Evolutionary conservation across 441 rosid genomes (phyloP).

Genomic region (Adansonia madagascariensis): DNA sequence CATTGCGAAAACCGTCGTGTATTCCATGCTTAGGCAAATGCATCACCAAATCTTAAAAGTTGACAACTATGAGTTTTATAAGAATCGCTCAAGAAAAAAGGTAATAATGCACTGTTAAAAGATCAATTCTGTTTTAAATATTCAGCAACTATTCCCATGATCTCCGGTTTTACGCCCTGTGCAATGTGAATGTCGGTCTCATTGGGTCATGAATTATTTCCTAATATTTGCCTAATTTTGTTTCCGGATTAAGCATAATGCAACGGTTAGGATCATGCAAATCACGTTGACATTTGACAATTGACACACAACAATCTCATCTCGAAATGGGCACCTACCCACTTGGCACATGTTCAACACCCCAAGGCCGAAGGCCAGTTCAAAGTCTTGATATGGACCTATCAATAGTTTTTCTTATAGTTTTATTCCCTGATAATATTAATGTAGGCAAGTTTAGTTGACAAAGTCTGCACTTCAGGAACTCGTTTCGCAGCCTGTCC

Average conservation of each 20-base stretch:
- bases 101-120: not conserved
- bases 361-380: slow-evolving; percentile 8
- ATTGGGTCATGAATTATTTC: not conserved
- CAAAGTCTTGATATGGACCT: slow-evolving; percentile 14
- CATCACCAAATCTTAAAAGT: not conserved
- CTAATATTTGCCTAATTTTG: slow-evolving; percentile 6
- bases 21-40: not conserved
- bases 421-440: not conserved
- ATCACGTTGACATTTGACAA: slow-evolving; percentile 36
- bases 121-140: not conserved
- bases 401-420: not conserved
- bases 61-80: not conserved
- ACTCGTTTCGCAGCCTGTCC: not conserved
- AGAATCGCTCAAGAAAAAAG: not conserved
- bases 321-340: slow-evolving; percentile 24
- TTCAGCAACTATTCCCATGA: not conserved
- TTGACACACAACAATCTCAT: not conserved
- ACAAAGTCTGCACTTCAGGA: not conserved
- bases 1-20: not conserved
- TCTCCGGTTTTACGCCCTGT: not conserved
- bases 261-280: slow-evolving; percentile 25
- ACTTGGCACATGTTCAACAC: slow-evolving; percentile 28
- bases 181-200: slow-evolving; percentile 33
- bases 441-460: not conserved
- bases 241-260: not conserved